phyloP scores from a whole-genome alignment of 148 eudicot species.

The Selenicereus undatus region DNA sequence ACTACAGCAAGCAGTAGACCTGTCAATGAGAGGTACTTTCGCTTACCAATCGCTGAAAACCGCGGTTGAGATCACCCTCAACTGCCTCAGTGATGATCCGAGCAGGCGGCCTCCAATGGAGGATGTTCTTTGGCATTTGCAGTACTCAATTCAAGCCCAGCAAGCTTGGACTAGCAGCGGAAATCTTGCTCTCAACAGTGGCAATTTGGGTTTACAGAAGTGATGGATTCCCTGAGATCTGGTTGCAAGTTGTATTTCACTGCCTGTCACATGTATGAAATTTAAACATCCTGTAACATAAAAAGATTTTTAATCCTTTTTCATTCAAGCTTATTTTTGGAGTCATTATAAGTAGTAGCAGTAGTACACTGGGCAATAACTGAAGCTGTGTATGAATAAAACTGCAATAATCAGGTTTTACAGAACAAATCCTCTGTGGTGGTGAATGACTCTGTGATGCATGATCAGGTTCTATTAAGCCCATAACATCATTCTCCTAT shows the following conservation, averaged over 20 bases:
- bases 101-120: constrained; percentile 70
- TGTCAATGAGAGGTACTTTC: constrained; percentile 69
- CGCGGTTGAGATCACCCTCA: constrained; percentile 55
- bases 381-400: constrained; percentile 6
- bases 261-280: neutral
- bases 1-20: constrained; percentile 53
- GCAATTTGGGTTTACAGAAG: constrained; percentile 34
- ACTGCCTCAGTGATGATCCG: constrained; percentile 58
- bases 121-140: constrained; percentile 91
- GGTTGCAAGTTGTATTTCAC: neutral
- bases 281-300: constrained; percentile 17
- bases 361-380: neutral
- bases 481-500: too few species aligned
- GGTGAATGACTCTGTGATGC: neutral
- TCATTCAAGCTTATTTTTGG: too few species aligned
- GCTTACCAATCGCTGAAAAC: constrained; percentile 82
- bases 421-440: neutral
- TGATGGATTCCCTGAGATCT: constrained; percentile 14
- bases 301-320: neutral
- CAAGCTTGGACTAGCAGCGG: constrained; percentile 93
- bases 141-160: constrained; percentile 90
- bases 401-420: neutral
- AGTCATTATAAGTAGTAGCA: neutral
- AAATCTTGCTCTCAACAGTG: constrained; percentile 56
- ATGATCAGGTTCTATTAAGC: neutral